Base-by-base conservation (phyloP, 768 basidiomycete species). In the Panaeolus cyanescens region DNA sequence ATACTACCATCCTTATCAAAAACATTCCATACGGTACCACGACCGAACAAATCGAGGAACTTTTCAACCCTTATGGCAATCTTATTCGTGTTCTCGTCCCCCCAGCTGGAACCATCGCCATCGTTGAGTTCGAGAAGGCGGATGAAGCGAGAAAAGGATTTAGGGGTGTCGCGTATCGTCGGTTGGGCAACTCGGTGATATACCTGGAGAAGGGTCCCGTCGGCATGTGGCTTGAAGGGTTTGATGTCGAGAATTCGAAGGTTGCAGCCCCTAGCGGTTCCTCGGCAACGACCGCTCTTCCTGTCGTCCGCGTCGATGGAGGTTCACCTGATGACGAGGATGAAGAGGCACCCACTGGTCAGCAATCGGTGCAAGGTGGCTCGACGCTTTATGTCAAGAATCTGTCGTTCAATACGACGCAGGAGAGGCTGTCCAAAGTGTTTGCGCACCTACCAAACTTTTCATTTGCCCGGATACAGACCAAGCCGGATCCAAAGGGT, bases 381-480 rank as follows among this genome's bases (percentile, higher is more conserved):
- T 82, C 91, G 39, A 98, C 96, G 15, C 83, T 98, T 13, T 98
- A 94, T 73, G 81, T 98, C 74, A 98, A 98, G 85, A 98, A 98
- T 68, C 78, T 99, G 39, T 82, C 93, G n/a, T 99, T 98, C 77
- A 80, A 85, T n/a, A 98, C 96, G 32, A 90, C 93, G 0, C 79
- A 87, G 32, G 89, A 90, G 60, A 83, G 87, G 22, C 80, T 99
- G 13, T 76, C 76, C 4, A 79, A 85, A 50, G 81, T 91, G 32
- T 92, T 96, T 70, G 80, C 85, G 32, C 80, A 87, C 62, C 79
- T 99, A 0, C 88, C 92, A 2, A 87, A 84, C 7, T 97, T 94
- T 73, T 79, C 84, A 0, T 98, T 96, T 70, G 92, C 95, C 20
- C 89, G 92, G 15, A 85, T 98, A 5, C 94, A 98, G 72, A 96